Percentiles rank a stretch among this genome's conserved stretches.
Conservation (phyloP, 495 filamentous ascomycete species). For the Penicillium nucicola region DNA sequence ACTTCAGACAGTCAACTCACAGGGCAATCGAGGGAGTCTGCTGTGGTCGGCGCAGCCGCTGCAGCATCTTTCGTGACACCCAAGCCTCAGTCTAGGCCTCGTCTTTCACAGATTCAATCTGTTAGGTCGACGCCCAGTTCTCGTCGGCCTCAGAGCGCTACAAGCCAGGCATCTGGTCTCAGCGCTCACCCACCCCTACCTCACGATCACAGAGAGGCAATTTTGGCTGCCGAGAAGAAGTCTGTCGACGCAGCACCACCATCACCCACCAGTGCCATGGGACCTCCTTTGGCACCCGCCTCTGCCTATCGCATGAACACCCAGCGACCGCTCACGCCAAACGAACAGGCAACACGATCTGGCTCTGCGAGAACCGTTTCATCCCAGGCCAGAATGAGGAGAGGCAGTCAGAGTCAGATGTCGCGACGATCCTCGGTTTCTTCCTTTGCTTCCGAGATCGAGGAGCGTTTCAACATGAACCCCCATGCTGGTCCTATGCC, state of each 20-base stretch:
- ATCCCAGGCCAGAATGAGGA: slow-evolving; percentile 36
- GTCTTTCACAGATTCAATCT: slow-evolving; percentile 32
- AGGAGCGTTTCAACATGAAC: slow-evolving; percentile 80
- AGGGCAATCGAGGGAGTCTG: slow-evolving; percentile 30
- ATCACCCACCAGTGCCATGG: slow-evolving; percentile 61
- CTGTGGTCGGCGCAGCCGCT: slow-evolving; percentile 7
- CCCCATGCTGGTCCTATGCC: slow-evolving; percentile 54
- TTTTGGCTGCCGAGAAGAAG: slow-evolving; percentile 70
- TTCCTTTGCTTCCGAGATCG: slow-evolving; percentile 91
- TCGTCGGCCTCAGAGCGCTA: slow-evolving; percentile 65
- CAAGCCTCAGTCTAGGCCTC: slow-evolving; percentile 27
- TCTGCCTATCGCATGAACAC: slow-evolving; percentile 62
- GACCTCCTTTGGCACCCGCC: slow-evolving; percentile 78
- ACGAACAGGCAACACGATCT: slow-evolving; percentile 40
- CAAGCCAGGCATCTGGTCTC: slow-evolving; percentile 52
- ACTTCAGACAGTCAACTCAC: slow-evolving; percentile 27
- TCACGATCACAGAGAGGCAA: slow-evolving; percentile 74
- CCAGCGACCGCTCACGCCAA: slow-evolving; percentile 71
- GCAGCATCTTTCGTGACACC: slow-evolving; percentile 35
- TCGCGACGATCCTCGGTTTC: slow-evolving; percentile 83
- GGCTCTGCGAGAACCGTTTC: slow-evolving; percentile 55
- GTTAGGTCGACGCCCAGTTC: slow-evolving; percentile 30
- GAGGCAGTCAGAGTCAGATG: slow-evolving; percentile 50
- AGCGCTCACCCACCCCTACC: slow-evolving; percentile 71
- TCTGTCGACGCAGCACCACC: slow-evolving; percentile 46